Evolutionary conservation across 352 stramenopile species (phyloP).

Genomic region (Stephanocyclus meneghinianus): DNA sequence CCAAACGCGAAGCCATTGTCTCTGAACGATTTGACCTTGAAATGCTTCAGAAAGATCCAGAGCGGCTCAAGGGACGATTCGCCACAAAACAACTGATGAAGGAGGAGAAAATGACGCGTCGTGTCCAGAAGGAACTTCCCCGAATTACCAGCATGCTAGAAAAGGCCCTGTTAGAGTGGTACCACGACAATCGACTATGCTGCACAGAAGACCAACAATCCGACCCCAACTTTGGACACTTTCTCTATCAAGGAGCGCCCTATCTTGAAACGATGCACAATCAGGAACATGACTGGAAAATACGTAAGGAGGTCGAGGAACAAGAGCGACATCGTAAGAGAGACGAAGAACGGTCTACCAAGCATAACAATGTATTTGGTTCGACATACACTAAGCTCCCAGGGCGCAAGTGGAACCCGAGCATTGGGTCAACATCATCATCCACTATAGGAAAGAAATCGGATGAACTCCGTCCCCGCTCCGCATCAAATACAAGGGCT

Average conservation of each 20-base stretch:
- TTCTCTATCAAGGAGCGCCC: conserved; percentile 67
- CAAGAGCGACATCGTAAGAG: conserved; percentile 75
- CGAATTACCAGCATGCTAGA: conserved; percentile 70
- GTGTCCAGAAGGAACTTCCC: conserved; percentile 82
- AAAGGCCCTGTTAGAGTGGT: conserved; percentile 73
- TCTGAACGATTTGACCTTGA: conserved; percentile 79
- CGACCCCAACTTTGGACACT: conserved; percentile 55
- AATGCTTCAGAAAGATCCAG: conserved; percentile 81
- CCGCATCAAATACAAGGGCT: conserved; percentile 20
- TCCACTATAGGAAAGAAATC: not conserved
- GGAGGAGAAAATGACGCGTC: conserved; percentile 83
- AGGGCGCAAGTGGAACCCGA: conserved; percentile 39
- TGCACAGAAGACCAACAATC: conserved; percentile 33
- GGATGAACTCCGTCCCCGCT: conserved; percentile 9
- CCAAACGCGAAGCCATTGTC: conserved; percentile 79
- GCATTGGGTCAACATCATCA: not conserved
- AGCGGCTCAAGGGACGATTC: conserved; percentile 77
- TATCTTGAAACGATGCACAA: conserved; percentile 71
- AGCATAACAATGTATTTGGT: conserved; percentile 30
- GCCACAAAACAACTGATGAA: conserved; percentile 79
- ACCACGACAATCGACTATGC: conserved; percentile 46
- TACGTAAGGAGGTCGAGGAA: conserved; percentile 71
- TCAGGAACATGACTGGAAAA: conserved; percentile 77
- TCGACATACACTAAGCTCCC: conserved; percentile 43
- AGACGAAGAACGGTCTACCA: conserved; percentile 55